Conservation (phyloP, 164 flowering plant species). For the Macadamia integrifolia region DNA sequence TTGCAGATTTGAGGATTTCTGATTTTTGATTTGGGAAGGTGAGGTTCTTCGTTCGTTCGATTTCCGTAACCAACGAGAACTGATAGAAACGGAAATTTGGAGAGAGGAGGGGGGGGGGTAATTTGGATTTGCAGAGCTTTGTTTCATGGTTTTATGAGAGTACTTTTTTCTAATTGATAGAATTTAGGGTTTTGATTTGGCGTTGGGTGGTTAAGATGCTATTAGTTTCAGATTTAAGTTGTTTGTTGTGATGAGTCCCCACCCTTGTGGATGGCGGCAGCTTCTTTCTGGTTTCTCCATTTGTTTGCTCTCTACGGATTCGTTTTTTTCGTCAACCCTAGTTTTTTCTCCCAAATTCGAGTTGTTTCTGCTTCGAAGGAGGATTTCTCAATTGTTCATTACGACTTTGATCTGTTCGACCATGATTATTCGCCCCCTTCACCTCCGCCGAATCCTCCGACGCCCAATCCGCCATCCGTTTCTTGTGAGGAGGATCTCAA, state of each 20-base stretch:
- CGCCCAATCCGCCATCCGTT: conserved; percentile 47
- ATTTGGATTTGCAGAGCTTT: neutral
- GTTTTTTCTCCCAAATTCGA: neutral
- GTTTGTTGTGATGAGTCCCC: conserved; percentile 17
- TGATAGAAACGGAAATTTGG: no score
- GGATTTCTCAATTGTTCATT: conserved; percentile 28
- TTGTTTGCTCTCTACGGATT: conserved; percentile 3
- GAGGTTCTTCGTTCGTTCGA: neutral
- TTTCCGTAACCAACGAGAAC: neutral
- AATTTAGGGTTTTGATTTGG: neutral
- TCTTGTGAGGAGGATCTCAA: conserved; percentile 52
- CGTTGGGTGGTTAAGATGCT: conserved; percentile 8
- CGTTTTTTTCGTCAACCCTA: conserved; percentile 7
- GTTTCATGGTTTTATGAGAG: neutral
- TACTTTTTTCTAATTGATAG: no score
- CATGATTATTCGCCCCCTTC: conserved; percentile 69
- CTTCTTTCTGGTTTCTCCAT: neutral
- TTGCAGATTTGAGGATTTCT: neutral
- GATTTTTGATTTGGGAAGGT: neutral
- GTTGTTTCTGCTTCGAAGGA: conserved; percentile 11
- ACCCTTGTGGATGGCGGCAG: conserved; percentile 21
- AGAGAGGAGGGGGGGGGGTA: no score
- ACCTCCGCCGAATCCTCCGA: conserved; percentile 43
- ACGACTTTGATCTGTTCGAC: conserved; percentile 13
- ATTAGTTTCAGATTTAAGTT: conserved; percentile 2